These are phyloP conservation scores for Sphagnum magellanicum DNA, from an alignment of 228 moss, liverwort and hornwort genomes.

Conservation along the genomic window DNA sequence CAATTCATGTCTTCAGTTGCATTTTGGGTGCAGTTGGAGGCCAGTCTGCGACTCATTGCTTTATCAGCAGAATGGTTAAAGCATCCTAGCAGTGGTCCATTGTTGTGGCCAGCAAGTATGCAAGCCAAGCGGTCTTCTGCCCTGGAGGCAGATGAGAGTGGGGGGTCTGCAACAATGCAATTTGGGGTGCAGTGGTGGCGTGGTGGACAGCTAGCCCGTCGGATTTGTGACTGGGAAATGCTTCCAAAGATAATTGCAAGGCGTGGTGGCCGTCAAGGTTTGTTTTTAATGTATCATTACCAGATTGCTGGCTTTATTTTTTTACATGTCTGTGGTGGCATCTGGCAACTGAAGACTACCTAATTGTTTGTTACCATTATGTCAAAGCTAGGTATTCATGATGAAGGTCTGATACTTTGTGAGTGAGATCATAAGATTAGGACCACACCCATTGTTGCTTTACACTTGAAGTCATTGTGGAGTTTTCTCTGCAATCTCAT, in stretches of 20 bases:
- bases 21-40: constrained; percentile 66
- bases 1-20: neutral
- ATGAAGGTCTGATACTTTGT: no score
- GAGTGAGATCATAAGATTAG: no score
- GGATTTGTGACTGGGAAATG: constrained; percentile 83
- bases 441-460: no score
- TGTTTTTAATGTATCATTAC: neutral
- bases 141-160: constrained; percentile 21
- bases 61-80: constrained; percentile 81
- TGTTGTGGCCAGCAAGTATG: constrained; percentile 62
- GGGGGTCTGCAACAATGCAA: constrained; percentile 42
- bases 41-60: constrained; percentile 55
- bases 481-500: no score
- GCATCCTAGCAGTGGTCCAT: constrained; percentile 68
- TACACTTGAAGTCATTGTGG: no score
- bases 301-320: neutral
- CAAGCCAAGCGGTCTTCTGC: constrained; percentile 26
- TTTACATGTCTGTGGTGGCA: neutral
- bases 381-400: no score
- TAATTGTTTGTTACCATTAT: no score
- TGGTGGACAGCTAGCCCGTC: constrained; percentile 71
- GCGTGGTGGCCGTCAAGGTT: constrained; percentile 83
- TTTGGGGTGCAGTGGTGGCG: constrained; percentile 90
- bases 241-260: constrained; percentile 49
- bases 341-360: no score